Conservation (phyloP, 345 rosid species). For the Schrenkiella parvula region DNA sequence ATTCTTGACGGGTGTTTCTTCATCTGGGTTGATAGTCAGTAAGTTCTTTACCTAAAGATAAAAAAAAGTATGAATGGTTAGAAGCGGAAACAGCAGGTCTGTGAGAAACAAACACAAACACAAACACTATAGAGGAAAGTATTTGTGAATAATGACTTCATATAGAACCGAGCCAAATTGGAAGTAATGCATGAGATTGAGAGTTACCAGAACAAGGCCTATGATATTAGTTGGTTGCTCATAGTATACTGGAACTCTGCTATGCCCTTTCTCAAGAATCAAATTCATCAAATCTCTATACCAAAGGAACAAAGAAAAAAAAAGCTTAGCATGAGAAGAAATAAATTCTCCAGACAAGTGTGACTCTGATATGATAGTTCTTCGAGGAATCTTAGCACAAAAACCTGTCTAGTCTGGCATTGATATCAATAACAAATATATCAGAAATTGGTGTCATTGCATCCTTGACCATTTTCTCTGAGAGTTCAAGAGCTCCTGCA, state of each 20-base stretch:
- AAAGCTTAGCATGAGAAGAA: background rate
- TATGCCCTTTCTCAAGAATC: constrained; percentile 94
- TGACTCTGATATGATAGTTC: background rate
- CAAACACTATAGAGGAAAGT: background rate
- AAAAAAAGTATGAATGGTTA: background rate
- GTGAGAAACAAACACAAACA: background rate
- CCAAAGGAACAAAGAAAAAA: constrained; percentile 10
- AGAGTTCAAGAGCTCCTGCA: constrained; percentile 96
- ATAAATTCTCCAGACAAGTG: background rate
- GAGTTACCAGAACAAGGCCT: constrained; percentile 76
- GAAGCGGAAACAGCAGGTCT: background rate
- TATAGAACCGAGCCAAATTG: background rate
- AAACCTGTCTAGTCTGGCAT: constrained; percentile 79
- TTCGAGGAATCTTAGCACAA: constrained; percentile 4
- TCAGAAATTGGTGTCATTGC: constrained; percentile 91
- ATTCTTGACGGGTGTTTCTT: constrained; percentile 69
- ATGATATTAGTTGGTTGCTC: constrained; percentile 89
- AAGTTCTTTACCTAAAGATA: constrained; percentile 69
- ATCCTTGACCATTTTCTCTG: constrained; percentile 76
- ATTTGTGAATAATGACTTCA: background rate
- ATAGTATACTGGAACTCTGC: constrained; percentile 95
- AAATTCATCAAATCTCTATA: constrained; percentile 68
- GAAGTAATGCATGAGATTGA: constrained; percentile 10
- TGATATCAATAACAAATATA: constrained; percentile 79
- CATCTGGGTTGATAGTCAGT: constrained; percentile 79